Conservation (phyloP, 257 asterid genomes). For the Fraxinus cuspidata region DNA sequence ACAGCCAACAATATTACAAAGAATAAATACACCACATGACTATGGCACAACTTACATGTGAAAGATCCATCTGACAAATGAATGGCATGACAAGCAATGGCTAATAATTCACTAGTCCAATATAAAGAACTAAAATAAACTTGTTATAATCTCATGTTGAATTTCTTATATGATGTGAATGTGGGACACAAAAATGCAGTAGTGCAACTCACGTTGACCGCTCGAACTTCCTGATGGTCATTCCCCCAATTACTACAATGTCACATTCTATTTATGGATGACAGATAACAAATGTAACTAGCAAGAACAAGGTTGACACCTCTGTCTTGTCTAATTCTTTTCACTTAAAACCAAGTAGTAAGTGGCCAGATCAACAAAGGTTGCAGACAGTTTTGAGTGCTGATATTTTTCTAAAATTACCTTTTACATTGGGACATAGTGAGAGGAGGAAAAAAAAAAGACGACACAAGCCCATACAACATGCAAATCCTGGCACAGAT, state of each 20-base stretch:
- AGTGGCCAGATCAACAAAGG: background rate
- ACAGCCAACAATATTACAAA: conserved; percentile 23
- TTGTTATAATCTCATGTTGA: background rate
- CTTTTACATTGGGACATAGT: background rate
- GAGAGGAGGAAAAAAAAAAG: background rate
- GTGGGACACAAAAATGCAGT: background rate
- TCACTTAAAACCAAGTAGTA: background rate
- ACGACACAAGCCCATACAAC: background rate
- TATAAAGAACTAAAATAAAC: background rate
- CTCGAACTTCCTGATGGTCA: background rate
- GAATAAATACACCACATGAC: conserved; percentile 10
- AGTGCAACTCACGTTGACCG: background rate
- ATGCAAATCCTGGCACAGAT: background rate
- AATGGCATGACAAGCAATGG: conserved; percentile 3
- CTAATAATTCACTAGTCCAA: background rate
- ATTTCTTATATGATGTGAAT: background rate
- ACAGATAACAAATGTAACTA: background rate
- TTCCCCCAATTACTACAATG: background rate
- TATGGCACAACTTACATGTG: conserved; percentile 13
- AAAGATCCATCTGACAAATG: conserved; percentile 17
- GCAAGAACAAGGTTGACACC: background rate
- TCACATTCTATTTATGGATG: background rate
- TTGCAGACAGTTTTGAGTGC: background rate
- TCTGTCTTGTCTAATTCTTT: background rate
- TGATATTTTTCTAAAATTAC: background rate